Evolutionary conservation across 164 flowering plant genomes (phyloP).

Genomic region (Kalanchoe fedtschenkoi): DNA sequence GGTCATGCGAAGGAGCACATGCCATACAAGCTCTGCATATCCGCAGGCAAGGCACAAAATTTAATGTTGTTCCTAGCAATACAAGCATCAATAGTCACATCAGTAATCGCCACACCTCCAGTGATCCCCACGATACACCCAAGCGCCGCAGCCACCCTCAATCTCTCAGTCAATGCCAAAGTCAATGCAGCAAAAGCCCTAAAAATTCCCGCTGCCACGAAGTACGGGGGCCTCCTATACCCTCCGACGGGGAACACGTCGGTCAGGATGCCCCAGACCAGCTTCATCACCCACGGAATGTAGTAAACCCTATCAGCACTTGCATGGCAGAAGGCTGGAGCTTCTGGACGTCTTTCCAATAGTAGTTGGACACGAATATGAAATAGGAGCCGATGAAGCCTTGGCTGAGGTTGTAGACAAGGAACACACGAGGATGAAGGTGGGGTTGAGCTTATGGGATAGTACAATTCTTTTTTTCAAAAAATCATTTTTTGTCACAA

Average conservation of each 20-base stretch:
- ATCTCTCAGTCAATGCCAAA: conserved; percentile 22
- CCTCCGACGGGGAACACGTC: conserved; percentile 53
- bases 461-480: no score
- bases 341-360: conserved; percentile 77
- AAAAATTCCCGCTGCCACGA: conserved; percentile 39
- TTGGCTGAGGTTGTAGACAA: conserved; percentile 64
- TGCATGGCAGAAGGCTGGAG: conserved; percentile 68
- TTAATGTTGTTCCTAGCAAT: conserved; percentile 53
- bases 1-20: conserved; percentile 52
- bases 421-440: conserved; percentile 38
- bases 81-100: conserved; percentile 70
- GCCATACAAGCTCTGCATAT: conserved; percentile 68
- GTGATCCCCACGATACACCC: conserved; percentile 34
- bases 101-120: conserved; percentile 52
- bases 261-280: conserved; percentile 60
- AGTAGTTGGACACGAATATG: conserved; percentile 50
- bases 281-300: conserved; percentile 71
- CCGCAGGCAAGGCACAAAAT: conserved; percentile 42
- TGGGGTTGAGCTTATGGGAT: conserved; percentile 29
- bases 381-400: conserved; percentile 53
- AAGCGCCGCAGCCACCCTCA: conserved; percentile 36
- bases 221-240: conserved; percentile 50
- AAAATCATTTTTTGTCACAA: no score
- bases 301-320: conserved; percentile 37
- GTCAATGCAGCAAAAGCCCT: conserved; percentile 32